These are phyloP conservation scores for Aquilaria sinensis DNA, from an alignment of 345 rosid genomes.

Conservation along the genomic window DNA sequence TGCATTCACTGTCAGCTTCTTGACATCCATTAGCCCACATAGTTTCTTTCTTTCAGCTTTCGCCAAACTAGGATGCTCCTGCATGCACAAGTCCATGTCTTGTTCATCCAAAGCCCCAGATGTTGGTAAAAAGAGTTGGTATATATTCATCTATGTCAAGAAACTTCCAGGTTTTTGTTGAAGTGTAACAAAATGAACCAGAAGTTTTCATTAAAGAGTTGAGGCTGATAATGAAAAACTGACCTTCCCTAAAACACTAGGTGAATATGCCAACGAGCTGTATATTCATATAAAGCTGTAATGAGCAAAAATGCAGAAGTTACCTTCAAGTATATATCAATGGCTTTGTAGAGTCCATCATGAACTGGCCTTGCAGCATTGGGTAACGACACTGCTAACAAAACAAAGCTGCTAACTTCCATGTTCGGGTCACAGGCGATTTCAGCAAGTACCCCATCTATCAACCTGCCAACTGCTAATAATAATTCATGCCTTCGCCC, in stretches of 20 bases:
- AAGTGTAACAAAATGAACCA: no score
- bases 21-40: slow-evolving; percentile 73
- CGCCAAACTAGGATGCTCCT: slow-evolving; percentile 68
- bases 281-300: no score
- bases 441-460: slow-evolving; percentile 67
- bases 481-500: slow-evolving; percentile 40
- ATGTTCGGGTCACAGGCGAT: slow-evolving; percentile 48
- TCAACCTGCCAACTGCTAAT: slow-evolving; percentile 56
- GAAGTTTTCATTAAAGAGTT: no score
- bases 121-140: no score
- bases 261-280: no score
- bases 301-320: no score
- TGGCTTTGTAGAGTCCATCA: slow-evolving; percentile 79
- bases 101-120: no score
- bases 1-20: slow-evolving; percentile 65
- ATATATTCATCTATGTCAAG: no score
- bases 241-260: no score
- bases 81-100: slow-evolving; percentile 8
- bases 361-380: slow-evolving; percentile 70
- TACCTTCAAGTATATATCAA: slow-evolving; percentile 56
- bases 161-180: no score
- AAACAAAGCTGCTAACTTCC: slow-evolving; percentile 39
- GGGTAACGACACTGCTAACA: slow-evolving; percentile 51
- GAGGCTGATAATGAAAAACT: no score
- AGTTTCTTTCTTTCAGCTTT: slow-evolving; percentile 73